A percentile compares a stretch with the other conserved stretches of the same genome.
phyloP scores from a whole-genome alignment of 2,329 filamentous ascomycete genomes.

The Escovopsis sp. region DNA sequence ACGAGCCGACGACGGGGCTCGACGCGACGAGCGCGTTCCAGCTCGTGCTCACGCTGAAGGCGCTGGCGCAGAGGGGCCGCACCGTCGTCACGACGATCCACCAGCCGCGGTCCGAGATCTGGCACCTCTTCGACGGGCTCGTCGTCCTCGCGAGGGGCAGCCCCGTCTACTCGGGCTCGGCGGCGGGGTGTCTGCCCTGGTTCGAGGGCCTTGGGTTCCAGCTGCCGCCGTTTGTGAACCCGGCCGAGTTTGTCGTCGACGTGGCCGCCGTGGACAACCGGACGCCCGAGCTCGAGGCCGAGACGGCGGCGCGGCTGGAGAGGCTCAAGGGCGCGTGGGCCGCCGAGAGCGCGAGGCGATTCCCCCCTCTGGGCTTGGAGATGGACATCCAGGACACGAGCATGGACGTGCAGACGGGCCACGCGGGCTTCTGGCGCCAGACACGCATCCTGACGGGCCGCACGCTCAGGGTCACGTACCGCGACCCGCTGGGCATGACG shows the following conservation, averaged over 20 bases:
- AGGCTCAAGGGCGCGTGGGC: constrained; percentile 46
- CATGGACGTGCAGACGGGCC: constrained; percentile 12
- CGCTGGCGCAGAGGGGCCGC: constrained; percentile 49
- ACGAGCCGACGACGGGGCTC: constrained; percentile 65
- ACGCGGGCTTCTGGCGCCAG: constrained; percentile 47
- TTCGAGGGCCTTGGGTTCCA: constrained; percentile 46
- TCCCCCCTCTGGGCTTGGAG: constrained; percentile 9
- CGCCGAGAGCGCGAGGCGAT: constrained; percentile 18
- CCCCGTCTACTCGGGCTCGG: constrained; percentile 51
- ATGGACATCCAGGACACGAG: not conserved
- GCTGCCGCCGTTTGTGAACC: constrained; percentile 60
- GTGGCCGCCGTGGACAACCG: constrained; percentile 61
- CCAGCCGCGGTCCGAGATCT: constrained; percentile 66
- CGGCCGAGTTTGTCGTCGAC: constrained; percentile 63
- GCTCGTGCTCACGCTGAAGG: constrained; percentile 54
- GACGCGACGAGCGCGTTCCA: constrained; percentile 67
- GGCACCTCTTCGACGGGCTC: constrained; percentile 60
- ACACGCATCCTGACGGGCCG: constrained; percentile 50
- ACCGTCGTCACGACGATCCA: constrained; percentile 65
- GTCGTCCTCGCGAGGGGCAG: constrained; percentile 53
- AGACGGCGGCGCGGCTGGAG: constrained; percentile 45
- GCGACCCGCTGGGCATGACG: constrained; percentile 64
- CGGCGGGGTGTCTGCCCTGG: constrained; percentile 44
- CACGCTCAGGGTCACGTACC: constrained; percentile 55
- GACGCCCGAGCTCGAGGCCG: constrained; percentile 47